Evolutionary conservation across 2,329 filamentous ascomycete genomes (phyloP).

Genomic region (Pseudophaeomoniella oleicola): DNA sequence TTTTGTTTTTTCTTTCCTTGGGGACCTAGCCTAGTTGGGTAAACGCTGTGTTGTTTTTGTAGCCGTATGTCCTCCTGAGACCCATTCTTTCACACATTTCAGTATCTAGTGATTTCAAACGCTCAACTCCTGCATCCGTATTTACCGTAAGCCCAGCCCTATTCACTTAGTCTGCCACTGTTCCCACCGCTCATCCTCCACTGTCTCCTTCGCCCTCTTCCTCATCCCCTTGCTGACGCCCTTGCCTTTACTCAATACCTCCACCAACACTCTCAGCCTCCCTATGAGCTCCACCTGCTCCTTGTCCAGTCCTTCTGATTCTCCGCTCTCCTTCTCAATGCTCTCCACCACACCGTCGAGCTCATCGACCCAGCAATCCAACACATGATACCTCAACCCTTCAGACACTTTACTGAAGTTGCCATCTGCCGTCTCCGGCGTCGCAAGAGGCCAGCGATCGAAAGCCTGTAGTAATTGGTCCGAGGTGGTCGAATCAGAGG

Average conservation of each 20-base stretch:
- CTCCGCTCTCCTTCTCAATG: neutral
- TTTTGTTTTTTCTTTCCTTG: too few species aligned
- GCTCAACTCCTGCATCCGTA: too few species aligned
- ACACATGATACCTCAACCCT: conserved; percentile 69
- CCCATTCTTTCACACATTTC: too few species aligned
- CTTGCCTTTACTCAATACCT: neutral
- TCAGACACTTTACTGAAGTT: conserved; percentile 49
- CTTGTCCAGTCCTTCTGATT: neutral
- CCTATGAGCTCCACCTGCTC: neutral
- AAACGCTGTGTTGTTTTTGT: too few species aligned
- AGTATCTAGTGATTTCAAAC: too few species aligned
- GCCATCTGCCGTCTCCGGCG: neutral
- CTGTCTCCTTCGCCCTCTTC: conserved; percentile 1
- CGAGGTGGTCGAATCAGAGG: neutral
- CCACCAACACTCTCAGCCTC: neutral
- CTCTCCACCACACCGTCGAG: conserved; percentile 45
- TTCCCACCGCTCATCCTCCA: neutral
- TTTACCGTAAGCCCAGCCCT: too few species aligned
- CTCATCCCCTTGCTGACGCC: neutral
- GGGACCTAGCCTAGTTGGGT: too few species aligned
- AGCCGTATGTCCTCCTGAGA: too few species aligned
- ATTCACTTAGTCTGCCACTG: too few species aligned
- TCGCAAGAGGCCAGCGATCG: neutral
- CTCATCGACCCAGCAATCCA: conserved; percentile 90
- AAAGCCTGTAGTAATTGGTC: neutral